Base-by-base conservation (phyloP, 2,329 filamentous ascomycete genomes). In the Xylaria arbuscula region DNA sequence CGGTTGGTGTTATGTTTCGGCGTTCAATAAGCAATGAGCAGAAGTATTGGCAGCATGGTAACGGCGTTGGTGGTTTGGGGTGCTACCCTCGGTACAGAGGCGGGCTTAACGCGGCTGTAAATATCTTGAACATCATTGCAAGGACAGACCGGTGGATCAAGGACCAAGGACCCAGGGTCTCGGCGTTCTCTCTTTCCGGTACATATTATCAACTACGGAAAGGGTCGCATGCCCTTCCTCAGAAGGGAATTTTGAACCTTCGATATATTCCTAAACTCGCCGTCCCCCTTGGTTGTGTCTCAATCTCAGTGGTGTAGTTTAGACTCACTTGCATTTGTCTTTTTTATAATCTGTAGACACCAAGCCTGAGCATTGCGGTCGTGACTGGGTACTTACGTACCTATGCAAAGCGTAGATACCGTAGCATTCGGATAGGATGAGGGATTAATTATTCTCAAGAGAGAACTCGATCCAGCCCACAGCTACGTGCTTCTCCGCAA, bases 21-120 rank as follows among this genome's bases (percentile, higher is more conserved):
- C 73, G 75, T 77, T 75, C 55, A 62, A 62, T 70, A 69, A 72
- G 69, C 66, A 70, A 66, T 60, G 62, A 61, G 68, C 60, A 62
- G 64, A 61, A 57, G 42, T 65, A 53, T 53, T 45, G 66, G 68
- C 66, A 73, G 56, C 66, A 69, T 69, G 28, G 70, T 66, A 72
- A 68, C 67, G 76, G 76, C 76, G 76, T 77, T 77, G 68, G 71
- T 66, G 73, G 71, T 73, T 70, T 70, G 17, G 17, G 45, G 15
- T 9, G 58, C 48, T 65, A 60, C 34, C 45, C 32, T 54, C 28
- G 24, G 34, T 50, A 51, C 59, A 55, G 69, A 69, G 65, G 62
- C 60, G 65, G 59, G 66, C 58, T 28, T 60, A 47, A 69, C 65
- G 66, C 47, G 65, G 70, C 59, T 62, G 64, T 62, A 69, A 55